Evolutionary conservation across 257 asterid genomes (phyloP), one percentile per base, ranked within the genome.

Genomic region (Solanum chmielewskii): DNA sequence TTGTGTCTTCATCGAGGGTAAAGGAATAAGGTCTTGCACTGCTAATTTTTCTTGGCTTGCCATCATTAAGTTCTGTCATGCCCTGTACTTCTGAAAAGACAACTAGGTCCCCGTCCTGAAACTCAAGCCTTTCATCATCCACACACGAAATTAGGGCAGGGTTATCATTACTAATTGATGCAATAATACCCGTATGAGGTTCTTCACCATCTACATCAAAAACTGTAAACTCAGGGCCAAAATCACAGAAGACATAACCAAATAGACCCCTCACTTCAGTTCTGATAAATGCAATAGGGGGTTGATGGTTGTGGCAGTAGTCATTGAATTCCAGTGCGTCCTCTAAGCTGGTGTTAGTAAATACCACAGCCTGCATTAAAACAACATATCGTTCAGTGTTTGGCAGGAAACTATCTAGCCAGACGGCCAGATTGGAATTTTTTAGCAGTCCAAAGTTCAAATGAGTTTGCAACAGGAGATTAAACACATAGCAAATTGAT

Each of bases 51-150:
- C 99, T 93, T n/a, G 98, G 98, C 90, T 94, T 96, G 88, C 99
- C 99, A 91, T 95, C 99, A 90, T 95, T 96, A 68, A 96, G 96
- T 81, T 94, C 98, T 8, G 96, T 90, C 99, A 95, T 96, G 76
- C 99, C 99, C 35, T 88, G 92, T 23, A 96, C 85, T 91, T 96
- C 99, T 74, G 99, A 95, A 89, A 96, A 96, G 86, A 95, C 93
- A 52, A 96, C 98, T 74, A 94, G 92, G 88, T 96, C 98, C 81
- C 98, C 98, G 82, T 95, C 99, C 91, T 96, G 94, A 91, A 96
- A 96, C 91, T 96, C 99, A 35, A 96, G 96, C 92, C 99, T 94
- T 90, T 96, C 99, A 91, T 96, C 99, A 76, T 95, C 99, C 91
- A 96, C 99, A 82, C 98, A 96, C 10, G 94, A 90, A 90, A 96